Evolutionary conservation across 805 yeast genomes (phyloP).

Genomic region (Ogataea pignaliae): DNA sequence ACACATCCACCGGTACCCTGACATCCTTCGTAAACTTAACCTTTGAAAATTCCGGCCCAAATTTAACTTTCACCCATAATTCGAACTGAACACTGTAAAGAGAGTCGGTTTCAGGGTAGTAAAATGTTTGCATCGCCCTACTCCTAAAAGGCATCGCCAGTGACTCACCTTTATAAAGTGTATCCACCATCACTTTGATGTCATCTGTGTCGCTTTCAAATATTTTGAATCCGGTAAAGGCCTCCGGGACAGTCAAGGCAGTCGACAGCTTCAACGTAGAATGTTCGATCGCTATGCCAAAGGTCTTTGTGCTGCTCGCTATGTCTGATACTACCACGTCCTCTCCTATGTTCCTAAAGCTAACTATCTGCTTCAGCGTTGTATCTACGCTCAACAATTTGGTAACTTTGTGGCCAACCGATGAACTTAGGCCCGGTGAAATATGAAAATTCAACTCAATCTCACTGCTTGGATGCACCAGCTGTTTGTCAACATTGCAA

Average conservation of each 20-base stretch:
- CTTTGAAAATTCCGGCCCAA: constrained; percentile 1
- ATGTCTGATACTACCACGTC: not conserved
- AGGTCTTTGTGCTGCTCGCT: not conserved
- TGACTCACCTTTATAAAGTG: not conserved
- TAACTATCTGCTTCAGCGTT: not conserved
- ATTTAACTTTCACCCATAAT: not conserved
- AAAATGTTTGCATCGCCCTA: not conserved
- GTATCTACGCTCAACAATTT: not conserved
- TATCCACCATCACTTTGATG: not conserved
- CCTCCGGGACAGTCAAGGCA: not conserved
- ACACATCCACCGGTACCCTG: not conserved
- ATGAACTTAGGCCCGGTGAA: not conserved
- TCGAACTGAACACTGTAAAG: constrained; percentile 1
- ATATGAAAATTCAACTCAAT: not conserved
- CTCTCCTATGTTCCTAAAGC: constrained; percentile 1
- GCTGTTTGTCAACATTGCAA: not conserved
- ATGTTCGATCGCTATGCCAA: not conserved
- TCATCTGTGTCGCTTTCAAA: not conserved
- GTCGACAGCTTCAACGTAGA: not conserved
- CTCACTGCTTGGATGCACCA: not conserved
- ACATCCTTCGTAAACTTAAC: not conserved
- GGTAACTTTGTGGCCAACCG: not conserved
- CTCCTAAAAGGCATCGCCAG: not conserved
- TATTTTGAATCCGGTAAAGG: not conserved
- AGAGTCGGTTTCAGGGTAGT: not conserved